A percentile compares a stretch with the other conserved stretches of the same genome.
These are phyloP conservation scores for Entophlyctis helioformis DNA, from an alignment of 192 early-diverging fungal genomes.

Conservation along the genomic window DNA sequence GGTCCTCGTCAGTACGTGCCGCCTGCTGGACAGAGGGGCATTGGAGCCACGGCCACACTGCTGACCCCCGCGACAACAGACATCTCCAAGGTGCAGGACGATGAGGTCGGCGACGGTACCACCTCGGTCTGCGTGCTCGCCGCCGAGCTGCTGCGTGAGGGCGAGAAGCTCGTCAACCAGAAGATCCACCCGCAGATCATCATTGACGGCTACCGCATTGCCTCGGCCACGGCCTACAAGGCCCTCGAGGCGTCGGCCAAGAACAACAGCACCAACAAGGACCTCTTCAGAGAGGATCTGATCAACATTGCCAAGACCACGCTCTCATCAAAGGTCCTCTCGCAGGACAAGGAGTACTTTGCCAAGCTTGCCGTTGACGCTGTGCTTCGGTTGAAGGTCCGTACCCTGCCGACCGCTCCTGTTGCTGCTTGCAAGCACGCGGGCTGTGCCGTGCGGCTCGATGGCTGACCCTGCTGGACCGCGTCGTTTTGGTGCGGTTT, in stretches of 20 bases:
- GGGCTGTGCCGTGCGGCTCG: no score
- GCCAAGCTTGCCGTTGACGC: conserved; percentile 92
- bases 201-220: conserved; percentile 88
- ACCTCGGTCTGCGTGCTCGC: conserved; percentile 97
- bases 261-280: conserved; percentile 37
- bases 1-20: conserved; percentile 87
- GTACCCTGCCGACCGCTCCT: no score
- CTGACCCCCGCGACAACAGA: no score
- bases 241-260: conserved; percentile 49
- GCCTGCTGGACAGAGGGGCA: no score
- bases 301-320: conserved; percentile 97
- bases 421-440: not conserved
- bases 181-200: conserved; percentile 97
- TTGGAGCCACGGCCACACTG: conserved; percentile 1
- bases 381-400: conserved; percentile 78
- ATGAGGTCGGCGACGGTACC: conserved; percentile 99
- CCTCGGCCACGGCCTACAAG: conserved; percentile 67
- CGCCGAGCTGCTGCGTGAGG: conserved; percentile 88
- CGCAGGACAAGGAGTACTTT: conserved; percentile 94
- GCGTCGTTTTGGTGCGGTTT: no score
- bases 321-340: conserved; percentile 90
- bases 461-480: no score
- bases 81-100: conserved; percentile 98
- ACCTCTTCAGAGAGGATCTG: conserved; percentile 74
- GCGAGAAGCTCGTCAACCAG: conserved; percentile 80